Evolutionary conservation across 768 basidiomycete genomes (phyloP).

Genomic region (Xerocomellus dryophilus): DNA sequence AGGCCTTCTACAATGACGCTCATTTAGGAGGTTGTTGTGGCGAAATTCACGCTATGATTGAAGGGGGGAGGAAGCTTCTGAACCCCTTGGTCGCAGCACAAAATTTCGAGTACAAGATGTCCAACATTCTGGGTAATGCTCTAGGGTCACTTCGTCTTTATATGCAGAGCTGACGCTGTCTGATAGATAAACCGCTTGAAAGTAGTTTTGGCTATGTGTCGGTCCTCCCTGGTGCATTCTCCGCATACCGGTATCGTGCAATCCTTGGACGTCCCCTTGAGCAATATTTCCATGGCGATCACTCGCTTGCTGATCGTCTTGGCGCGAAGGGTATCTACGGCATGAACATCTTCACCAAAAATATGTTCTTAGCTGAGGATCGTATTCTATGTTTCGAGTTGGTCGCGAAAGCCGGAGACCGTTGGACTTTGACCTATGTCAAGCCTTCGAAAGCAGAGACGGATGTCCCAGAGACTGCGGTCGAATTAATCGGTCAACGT

Average conservation of each 20-base stretch:
- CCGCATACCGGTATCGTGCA: constrained; percentile 90
- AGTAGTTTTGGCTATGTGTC: constrained; percentile 95
- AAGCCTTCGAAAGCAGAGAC: constrained; percentile 96
- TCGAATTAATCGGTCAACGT: constrained; percentile 92
- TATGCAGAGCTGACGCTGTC: constrained; percentile 6
- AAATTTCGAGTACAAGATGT: constrained; percentile 99
- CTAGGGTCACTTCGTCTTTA: neutral
- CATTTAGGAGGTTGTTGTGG: constrained; percentile 87
- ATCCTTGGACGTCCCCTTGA: constrained; percentile 85
- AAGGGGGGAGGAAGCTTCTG: constrained; percentile 85
- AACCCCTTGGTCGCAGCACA: constrained; percentile 94
- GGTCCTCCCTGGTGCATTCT: constrained; percentile 95
- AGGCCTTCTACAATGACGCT: constrained; percentile 79
- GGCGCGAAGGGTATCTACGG: constrained; percentile 93
- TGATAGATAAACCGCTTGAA: constrained; percentile 84
- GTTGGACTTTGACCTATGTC: constrained; percentile 88
- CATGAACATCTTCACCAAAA: constrained; percentile 97
- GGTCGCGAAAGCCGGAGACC: constrained; percentile 82
- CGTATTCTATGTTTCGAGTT: constrained; percentile 97
- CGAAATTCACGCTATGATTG: constrained; percentile 96
- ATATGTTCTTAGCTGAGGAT: constrained; percentile 89
- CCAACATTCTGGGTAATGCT: constrained; percentile 78
- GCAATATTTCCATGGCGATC: constrained; percentile 86
- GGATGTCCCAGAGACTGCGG: constrained; percentile 91
- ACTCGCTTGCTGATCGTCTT: constrained; percentile 85